Evolutionary conservation across 148 eudicot genomes (phyloP).

Genomic region (Rheum nobile): DNA sequence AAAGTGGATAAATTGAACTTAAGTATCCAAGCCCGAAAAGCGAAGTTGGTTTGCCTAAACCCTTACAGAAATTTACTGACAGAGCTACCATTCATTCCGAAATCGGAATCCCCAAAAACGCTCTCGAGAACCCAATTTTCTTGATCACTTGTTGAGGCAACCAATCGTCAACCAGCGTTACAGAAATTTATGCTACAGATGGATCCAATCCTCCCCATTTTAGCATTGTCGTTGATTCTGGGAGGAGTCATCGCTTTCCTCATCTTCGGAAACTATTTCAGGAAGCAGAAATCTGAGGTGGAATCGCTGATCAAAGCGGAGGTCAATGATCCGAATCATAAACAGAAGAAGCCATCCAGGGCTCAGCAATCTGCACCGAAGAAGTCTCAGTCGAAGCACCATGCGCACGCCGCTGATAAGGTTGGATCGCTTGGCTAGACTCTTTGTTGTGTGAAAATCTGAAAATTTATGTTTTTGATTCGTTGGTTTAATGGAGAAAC

Average conservation of each 20-base stretch:
- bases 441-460: neutral
- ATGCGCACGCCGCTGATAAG: constrained; percentile 60
- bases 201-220: constrained; percentile 49
- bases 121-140: neutral
- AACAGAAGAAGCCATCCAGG: constrained; percentile 23
- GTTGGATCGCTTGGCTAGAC: constrained; percentile 12
- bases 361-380: constrained; percentile 25
- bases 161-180: neutral
- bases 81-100: neutral
- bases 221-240: constrained; percentile 31
- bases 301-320: constrained; percentile 55
- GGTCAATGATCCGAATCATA: constrained; percentile 17
- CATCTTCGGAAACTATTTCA: constrained; percentile 62
- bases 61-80: neutral
- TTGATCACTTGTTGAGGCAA: neutral
- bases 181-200: constrained; percentile 14
- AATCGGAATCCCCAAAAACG: neutral
- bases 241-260: constrained; percentile 51
- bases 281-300: constrained; percentile 56
- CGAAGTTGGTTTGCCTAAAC: neutral
- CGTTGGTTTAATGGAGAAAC: neutral
- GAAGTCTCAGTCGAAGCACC: constrained; percentile 56
- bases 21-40: too few species aligned
- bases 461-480: neutral
- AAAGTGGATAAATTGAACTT: too few species aligned